Base-by-base conservation (phyloP, 2,329 filamentous ascomycete species). In the Penicillium sp. region DNA sequence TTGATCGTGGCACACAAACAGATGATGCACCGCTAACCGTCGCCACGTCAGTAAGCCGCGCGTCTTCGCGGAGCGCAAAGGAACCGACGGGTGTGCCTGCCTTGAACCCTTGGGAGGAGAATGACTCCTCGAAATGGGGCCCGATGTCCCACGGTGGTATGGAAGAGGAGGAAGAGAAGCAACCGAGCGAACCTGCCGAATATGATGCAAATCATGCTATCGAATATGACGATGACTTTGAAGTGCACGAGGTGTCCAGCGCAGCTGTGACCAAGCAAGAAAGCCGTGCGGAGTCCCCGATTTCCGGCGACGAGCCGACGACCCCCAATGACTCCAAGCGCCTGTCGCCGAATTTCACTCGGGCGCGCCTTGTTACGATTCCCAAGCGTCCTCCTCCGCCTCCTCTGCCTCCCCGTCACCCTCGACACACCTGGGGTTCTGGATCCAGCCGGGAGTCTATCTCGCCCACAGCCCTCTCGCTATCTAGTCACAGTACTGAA, bases 321-420 rank as follows among this genome's bases (percentile, higher is more conserved):
- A 75, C 76, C 11, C 69, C 79, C 11, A 73, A 76, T 5, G 77
- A 80, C 36, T 77, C 80, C 27, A 73, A 79, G 29, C 71, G 80
- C 33, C 76, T 78, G 2, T 80, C 84, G 2, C 80, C 84, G 38
- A 76, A 81, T 39, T 80, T 89, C 41, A 84, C 81, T 26, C 84
- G 86, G 58, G 87, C 88, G 16, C 84, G 84, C 35, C 73, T 96
- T 35, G 87, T 96, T 18, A 89, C 81, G 31, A 94, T 96, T 43
- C 81, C 86, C 9, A 94, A 91, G 68, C 79, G 88, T 23, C 67
- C 83, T 1, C 56, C 48, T 13, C 80, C 87, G 1, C 89, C 90
- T 1, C 81, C 86, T 7, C 76, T 95, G 9, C 90, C 90, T 1
- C 76, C 80, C 3, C 76, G 89, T 33, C 94, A 86, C 58, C 84